Percentiles rank a stretch among this genome's conserved stretches.
Conservation (phyloP, 2,329 filamentous ascomycete species). For the Balansia obtecta region DNA sequence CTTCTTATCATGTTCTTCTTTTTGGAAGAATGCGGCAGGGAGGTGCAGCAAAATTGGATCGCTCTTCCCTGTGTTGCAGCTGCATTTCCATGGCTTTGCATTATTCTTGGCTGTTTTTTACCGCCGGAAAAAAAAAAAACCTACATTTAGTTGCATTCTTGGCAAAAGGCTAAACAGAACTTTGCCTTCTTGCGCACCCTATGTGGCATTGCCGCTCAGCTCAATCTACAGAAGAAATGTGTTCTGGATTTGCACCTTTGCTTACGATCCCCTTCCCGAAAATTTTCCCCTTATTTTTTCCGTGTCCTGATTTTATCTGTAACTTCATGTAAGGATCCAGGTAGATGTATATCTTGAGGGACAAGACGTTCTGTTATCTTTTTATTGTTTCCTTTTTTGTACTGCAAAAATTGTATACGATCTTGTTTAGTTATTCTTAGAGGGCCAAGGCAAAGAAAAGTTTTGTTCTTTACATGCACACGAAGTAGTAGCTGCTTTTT, state of each 20-base stretch:
- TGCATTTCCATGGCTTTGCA: neutral
- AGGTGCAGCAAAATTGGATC: neutral
- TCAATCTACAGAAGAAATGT: neutral
- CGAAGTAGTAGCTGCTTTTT: neutral
- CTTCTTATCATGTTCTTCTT: neutral
- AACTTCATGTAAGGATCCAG: neutral
- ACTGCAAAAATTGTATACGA: neutral
- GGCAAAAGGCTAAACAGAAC: constrained; percentile 7
- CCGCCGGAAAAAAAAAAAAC: neutral
- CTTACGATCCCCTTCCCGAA: neutral
- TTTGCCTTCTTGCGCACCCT: constrained; percentile 1
- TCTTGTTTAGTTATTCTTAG: neutral
- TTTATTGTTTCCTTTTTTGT: neutral
- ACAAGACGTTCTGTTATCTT: neutral
- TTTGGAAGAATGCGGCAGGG: neutral
- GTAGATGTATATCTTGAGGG: neutral
- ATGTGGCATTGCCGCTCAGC: neutral
- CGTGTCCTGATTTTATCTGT: neutral
- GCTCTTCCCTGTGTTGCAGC: neutral
- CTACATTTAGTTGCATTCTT: constrained; percentile 1
- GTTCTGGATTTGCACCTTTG: neutral
- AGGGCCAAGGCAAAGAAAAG: neutral
- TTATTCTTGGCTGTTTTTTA: neutral
- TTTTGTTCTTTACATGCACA: neutral
- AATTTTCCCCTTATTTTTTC: neutral